These are phyloP conservation scores for Penicillium turbatum DNA, from an alignment of 495 filamentous ascomycete species.

Conservation along the genomic window DNA sequence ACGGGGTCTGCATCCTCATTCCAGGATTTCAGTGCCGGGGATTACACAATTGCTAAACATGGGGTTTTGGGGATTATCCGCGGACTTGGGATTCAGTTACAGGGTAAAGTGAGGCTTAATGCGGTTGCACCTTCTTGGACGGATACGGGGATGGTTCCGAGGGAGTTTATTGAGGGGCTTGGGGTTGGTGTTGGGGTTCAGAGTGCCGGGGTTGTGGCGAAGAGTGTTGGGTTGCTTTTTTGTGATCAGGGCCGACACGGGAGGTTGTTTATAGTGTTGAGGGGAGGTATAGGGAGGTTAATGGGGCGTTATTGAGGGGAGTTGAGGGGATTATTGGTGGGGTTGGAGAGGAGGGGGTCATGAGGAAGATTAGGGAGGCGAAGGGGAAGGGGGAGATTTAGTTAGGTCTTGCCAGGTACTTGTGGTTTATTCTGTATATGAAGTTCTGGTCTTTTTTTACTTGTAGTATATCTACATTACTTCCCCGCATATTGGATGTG, in stretches of 20 bases:
- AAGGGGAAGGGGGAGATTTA: no score
- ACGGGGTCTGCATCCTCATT: conserved; percentile 36
- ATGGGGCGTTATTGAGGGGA: conserved; percentile 27
- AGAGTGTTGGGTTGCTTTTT: conserved; percentile 35
- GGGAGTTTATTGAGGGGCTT: conserved; percentile 18
- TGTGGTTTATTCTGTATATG: no score
- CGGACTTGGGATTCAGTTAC: conserved; percentile 19
- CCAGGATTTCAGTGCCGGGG: conserved; percentile 33
- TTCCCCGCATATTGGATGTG: conserved; percentile 9
- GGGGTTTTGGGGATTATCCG: conserved; percentile 36
- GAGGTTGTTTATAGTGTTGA: conserved; percentile 39
- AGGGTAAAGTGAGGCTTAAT: conserved; percentile 32
- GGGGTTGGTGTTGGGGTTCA: conserved; percentile 30
- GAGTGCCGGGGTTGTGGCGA: conserved; percentile 32
- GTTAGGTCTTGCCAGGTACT: no score
- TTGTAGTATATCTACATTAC: neutral
- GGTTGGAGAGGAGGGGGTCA: conserved; percentile 10
- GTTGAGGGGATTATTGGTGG: conserved; percentile 27
- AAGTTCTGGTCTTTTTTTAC: neutral
- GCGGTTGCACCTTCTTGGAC: conserved; percentile 44
- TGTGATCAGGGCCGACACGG: conserved; percentile 31
- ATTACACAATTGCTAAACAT: conserved; percentile 40
- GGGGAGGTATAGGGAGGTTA: conserved; percentile 37
- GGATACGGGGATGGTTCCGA: conserved; percentile 28
- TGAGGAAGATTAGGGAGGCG: conserved; percentile 7